Conservation (phyloP, 768 basidiomycete species). For the Lactarius quietus region DNA sequence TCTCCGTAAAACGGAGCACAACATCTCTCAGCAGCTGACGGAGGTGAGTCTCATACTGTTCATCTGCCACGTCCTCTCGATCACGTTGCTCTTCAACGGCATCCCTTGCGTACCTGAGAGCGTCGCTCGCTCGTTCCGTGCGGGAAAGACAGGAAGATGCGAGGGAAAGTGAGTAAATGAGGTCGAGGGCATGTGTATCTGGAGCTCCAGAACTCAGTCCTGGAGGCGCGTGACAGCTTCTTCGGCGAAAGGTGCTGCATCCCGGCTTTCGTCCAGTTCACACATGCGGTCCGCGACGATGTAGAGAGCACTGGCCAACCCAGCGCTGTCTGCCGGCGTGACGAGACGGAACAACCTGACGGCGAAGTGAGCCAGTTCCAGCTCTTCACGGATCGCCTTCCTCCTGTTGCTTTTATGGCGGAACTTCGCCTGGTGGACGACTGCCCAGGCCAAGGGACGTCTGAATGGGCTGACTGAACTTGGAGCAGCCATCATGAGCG, state of each 20-base stretch:
- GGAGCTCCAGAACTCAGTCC: not conserved
- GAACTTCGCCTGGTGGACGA: conserved; percentile 11
- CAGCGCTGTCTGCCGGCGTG: conserved; percentile 1
- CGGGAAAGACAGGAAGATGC: conserved; percentile 13
- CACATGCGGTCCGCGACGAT: conserved; percentile 14
- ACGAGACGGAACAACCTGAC: conserved; percentile 15
- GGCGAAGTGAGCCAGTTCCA: not conserved
- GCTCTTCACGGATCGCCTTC: conserved; percentile 2
- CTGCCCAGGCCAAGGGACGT: conserved; percentile 2
- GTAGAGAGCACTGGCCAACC: conserved; percentile 11
- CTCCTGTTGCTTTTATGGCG: not conserved
- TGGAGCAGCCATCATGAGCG: conserved; percentile 1
- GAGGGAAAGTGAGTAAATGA: conserved; percentile 18
- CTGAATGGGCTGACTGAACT: not conserved
- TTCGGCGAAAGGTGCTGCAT: conserved; percentile 10
- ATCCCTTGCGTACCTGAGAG: conserved; percentile 17
- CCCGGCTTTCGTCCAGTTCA: conserved; percentile 8
- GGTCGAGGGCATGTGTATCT: conserved; percentile 6
- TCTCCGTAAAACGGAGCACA: conserved; percentile 6
- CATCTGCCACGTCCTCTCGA: not conserved
- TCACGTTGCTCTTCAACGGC: conserved; percentile 17
- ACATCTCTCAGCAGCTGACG: conserved; percentile 13
- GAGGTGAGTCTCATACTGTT: not conserved
- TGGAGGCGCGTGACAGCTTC: conserved; percentile 11
- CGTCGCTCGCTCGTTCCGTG: conserved; percentile 11